A percentile compares a stretch with the other conserved stretches of the same genome.
Conservation (phyloP, 371 early-diverging fungal genomes). For the Mucor piriformis region DNA sequence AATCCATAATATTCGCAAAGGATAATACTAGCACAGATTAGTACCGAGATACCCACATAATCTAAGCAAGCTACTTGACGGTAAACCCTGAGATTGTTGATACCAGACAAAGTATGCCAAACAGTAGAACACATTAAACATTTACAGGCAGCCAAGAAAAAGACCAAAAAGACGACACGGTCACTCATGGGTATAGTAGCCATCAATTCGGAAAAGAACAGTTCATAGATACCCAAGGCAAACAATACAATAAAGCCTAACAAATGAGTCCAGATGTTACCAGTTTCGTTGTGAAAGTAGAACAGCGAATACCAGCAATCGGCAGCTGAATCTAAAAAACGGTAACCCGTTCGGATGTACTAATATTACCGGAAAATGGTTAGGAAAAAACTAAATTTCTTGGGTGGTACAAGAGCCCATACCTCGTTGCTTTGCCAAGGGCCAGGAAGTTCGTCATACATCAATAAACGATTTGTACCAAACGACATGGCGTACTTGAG, state of each 20-base stretch:
- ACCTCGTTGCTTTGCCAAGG: conserved; percentile 54
- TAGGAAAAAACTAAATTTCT: not conserved
- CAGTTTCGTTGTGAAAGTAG: conserved; percentile 85
- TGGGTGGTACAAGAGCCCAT: conserved; percentile 12
- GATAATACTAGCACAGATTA: conserved; percentile 71
- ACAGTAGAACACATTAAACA: conserved; percentile 77
- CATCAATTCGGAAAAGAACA: conserved; percentile 51
- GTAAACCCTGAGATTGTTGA: conserved; percentile 67
- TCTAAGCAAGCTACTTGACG: conserved; percentile 69
- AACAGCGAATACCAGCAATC: conserved; percentile 69
- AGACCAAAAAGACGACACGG: conserved; percentile 58
- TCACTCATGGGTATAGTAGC: conserved; percentile 56
- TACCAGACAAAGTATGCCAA: conserved; percentile 74
- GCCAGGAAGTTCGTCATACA: conserved; percentile 52
- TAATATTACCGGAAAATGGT: conserved; percentile 20
- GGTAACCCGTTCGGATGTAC: conserved; percentile 71
- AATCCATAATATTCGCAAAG: conserved; percentile 72
- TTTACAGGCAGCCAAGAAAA: conserved; percentile 64
- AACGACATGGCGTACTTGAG: conserved; percentile 41
- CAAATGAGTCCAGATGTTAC: conserved; percentile 85
- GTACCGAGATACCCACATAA: conserved; percentile 80
- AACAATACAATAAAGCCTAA: conserved; percentile 68
- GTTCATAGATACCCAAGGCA: conserved; percentile 51
- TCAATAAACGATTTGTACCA: conserved; percentile 41
- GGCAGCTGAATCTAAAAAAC: conserved; percentile 66